phyloP scores from a whole-genome alignment of 805 yeast species.

The Geotrichum ghanense region DNA sequence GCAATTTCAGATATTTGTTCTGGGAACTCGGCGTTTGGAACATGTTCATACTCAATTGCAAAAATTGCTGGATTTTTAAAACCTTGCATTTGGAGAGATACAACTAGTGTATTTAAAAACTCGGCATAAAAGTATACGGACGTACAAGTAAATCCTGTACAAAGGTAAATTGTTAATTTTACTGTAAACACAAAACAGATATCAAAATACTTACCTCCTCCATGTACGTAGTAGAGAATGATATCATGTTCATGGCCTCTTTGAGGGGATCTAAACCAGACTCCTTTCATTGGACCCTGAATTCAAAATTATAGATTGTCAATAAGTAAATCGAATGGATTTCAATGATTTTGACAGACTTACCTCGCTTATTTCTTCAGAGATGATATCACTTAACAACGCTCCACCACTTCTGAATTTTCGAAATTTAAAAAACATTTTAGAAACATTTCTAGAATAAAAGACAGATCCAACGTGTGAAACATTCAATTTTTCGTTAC shows the following conservation, averaged over 20 bases:
- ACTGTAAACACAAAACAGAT: constrained; percentile 4
- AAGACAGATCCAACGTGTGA: constrained; percentile 14
- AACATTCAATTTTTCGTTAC: constrained; percentile 15
- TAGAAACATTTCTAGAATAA: constrained; percentile 17
- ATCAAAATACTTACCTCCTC: constrained; percentile 26
- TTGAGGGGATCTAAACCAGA: constrained; percentile 26
- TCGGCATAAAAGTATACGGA: constrained; percentile 35
- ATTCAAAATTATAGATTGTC: too few species aligned
- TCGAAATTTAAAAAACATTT: constrained; percentile 16
- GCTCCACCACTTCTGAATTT: constrained; percentile 22
- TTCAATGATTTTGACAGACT: constrained; percentile 16
- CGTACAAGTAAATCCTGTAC: constrained; percentile 20
- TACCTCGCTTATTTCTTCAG: constrained; percentile 6
- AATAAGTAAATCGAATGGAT: constrained; percentile 6
- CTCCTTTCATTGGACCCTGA: constrained; percentile 16
- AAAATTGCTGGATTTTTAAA: constrained; percentile 37
- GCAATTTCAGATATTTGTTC: constrained; percentile 22
- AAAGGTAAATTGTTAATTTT: constrained; percentile 1
- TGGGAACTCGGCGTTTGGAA: constrained; percentile 13
- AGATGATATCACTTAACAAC: constrained; percentile 20
- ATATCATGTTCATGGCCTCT: constrained; percentile 28
- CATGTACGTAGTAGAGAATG: constrained; percentile 35
- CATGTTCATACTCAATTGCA: constrained; percentile 24
- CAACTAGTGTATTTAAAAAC: constrained; percentile 31
- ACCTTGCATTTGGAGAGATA: constrained; percentile 36